Conservation (phyloP, 805 yeast species). For the Myxozyma melibiosi region DNA sequence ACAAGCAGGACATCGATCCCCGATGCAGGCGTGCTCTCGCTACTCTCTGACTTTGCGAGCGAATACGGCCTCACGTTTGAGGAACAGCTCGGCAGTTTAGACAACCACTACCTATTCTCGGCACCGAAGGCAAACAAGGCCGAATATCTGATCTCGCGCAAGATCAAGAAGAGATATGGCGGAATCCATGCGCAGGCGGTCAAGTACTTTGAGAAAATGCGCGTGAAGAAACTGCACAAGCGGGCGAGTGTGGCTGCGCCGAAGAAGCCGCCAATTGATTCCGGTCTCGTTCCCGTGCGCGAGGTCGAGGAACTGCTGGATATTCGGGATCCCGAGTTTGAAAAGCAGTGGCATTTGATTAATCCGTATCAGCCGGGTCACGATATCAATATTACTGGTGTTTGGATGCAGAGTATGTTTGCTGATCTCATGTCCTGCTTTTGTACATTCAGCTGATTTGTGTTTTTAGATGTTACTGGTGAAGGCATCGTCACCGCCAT, state of each 20-base stretch:
- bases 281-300: conserved; percentile 51
- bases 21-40: neutral
- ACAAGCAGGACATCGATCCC: conserved; percentile 3
- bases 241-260: conserved; percentile 9
- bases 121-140: conserved; percentile 5
- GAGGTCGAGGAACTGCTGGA: conserved; percentile 50
- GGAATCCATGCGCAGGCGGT: neutral
- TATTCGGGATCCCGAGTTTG: conserved; percentile 83
- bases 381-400: conserved; percentile 82
- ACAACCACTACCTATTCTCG: conserved; percentile 26
- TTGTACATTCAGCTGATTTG: neutral
- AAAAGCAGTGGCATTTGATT: conserved; percentile 87
- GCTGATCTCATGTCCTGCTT: neutral
- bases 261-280: conserved; percentile 44
- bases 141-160: neutral
- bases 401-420: conserved; percentile 65
- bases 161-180: conserved; percentile 1
- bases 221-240: conserved; percentile 19
- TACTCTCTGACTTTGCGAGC: conserved; percentile 12
- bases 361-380: conserved; percentile 73
- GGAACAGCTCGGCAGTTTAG: conserved; percentile 23
- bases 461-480: conserved; percentile 63
- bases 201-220: conserved; percentile 20
- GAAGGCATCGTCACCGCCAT: conserved; percentile 80
- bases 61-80: conserved; percentile 24